phyloP scores from a whole-genome alignment of 2,329 filamentous ascomycete genomes.

The Aspergillus calidoustus region DNA sequence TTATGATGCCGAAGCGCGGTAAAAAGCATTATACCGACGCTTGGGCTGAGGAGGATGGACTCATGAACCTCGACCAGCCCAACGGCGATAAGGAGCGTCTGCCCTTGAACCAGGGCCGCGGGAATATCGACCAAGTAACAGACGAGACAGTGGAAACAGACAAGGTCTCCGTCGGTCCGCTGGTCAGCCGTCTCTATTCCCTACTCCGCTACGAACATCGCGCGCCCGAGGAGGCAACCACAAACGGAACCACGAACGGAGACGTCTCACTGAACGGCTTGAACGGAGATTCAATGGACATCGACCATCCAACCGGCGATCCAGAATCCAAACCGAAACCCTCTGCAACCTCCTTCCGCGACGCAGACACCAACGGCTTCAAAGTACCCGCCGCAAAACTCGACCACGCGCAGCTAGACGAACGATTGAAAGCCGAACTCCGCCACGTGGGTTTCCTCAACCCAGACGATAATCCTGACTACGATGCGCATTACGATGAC shows the following conservation, averaged over 20 bases:
- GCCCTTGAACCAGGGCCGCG: slow-evolving; percentile 79
- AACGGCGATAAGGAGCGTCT: slow-evolving; percentile 67
- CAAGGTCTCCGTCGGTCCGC: slow-evolving; percentile 82
- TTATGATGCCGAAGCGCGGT: slow-evolving; percentile 82
- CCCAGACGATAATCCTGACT: slow-evolving; percentile 72
- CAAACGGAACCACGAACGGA: slow-evolving; percentile 60
- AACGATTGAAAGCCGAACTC: slow-evolving; percentile 88
- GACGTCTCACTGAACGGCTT: slow-evolving; percentile 50
- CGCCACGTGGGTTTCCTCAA: slow-evolving; percentile 87
- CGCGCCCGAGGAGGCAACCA: slow-evolving; percentile 58
- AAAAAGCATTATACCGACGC: slow-evolving; percentile 85
- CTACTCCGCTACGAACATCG: slow-evolving; percentile 76
- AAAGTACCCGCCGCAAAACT: slow-evolving; percentile 78
- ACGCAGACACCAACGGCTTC: slow-evolving; percentile 75
- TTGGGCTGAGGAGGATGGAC: slow-evolving; percentile 92
- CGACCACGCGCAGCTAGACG: slow-evolving; percentile 85
- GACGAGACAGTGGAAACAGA: slow-evolving; percentile 89
- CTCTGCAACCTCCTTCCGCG: slow-evolving; percentile 78
- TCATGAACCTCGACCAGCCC: slow-evolving; percentile 72
- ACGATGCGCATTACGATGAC: slow-evolving; percentile 89
- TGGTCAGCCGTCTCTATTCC: slow-evolving; percentile 80
- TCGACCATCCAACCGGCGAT: slow-evolving; percentile 51
- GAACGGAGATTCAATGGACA: slow-evolving; percentile 55
- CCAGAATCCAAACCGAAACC: slow-evolving; percentile 53
- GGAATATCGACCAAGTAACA: slow-evolving; percentile 82